Conservation (phyloP, 108 stramenopile species). For the Bacterosira constricta region DNA sequence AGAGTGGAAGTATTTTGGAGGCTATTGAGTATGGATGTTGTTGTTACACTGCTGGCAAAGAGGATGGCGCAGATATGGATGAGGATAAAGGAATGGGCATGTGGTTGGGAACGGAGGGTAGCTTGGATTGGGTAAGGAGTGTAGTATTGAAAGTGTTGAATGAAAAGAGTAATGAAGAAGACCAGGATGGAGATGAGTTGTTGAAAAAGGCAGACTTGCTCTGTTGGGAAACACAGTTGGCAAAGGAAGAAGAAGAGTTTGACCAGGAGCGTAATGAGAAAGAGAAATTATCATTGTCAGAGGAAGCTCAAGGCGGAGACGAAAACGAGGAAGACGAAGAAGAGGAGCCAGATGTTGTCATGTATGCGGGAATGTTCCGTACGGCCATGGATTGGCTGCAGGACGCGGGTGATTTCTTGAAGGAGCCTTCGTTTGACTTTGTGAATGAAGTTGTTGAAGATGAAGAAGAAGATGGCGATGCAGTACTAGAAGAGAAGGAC, state of each 20-base stretch:
- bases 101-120: slow-evolving; percentile 81
- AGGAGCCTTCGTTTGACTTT: slow-evolving; percentile 34
- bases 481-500: too few relatives aligned
- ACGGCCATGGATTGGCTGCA: slow-evolving; percentile 91
- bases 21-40: slow-evolving; percentile 86
- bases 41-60: not conserved
- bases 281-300: not conserved
- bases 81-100: slow-evolving; percentile 54
- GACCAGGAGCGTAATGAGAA: slow-evolving; percentile 38
- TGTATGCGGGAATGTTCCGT: slow-evolving; percentile 91
- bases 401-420: slow-evolving; percentile 57
- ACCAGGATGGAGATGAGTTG: not conserved
- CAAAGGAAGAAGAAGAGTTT: slow-evolving; percentile 36
- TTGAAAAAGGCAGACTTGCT: slow-evolving; percentile 50
- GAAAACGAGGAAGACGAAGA: slow-evolving; percentile 49
- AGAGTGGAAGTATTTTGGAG: slow-evolving; percentile 65
- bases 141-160: slow-evolving; percentile 55
- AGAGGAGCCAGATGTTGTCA: slow-evolving; percentile 71
- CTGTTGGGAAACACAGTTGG: slow-evolving; percentile 64
- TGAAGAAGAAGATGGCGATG: too few relatives aligned
- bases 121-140: slow-evolving; percentile 67
- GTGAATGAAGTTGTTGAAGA: slow-evolving; percentile 5
- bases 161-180: slow-evolving; percentile 16
- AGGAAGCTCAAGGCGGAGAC: slow-evolving; percentile 19
- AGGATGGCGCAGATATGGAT: slow-evolving; percentile 1